Base-by-base conservation (phyloP, 2,329 filamentous ascomycete genomes). In the Pyrenophora teres region DNA sequence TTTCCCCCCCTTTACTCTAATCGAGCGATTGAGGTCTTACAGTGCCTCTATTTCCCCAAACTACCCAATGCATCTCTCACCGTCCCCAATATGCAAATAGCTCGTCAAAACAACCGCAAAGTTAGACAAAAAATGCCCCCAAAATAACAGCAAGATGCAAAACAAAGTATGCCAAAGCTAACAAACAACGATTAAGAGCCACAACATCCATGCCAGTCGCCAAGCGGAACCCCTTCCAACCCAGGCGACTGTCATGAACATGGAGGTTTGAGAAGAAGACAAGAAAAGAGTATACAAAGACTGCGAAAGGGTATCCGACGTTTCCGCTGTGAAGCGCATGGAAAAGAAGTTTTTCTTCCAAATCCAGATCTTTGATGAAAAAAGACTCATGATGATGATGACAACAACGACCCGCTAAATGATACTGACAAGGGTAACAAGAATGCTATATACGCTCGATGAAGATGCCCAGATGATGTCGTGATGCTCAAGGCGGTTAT, bases 251-350 rank as follows among this genome's bases (percentile, higher is more conserved):
- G 13, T 13, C 8, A 19, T 37, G 19, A 37, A 37, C 10, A 27
- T 21, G 19, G 46, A 18, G 10, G 36, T 12, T 19, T 13, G 9
- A 18, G 9, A 27, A 7, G 44, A 43, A 40, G 32, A 43, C 3
- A 21, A 21, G 3, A 21, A 21, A 21, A 21, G 19, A 21, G 19
- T 21, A 38, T 21, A 39, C 41, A 62, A 47, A 37, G 50, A 63
- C 60, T 62, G 62, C 43, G 61, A 50, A 31, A 51, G 64, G 68
- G 68, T 71, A 71, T 71, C 67, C 67, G 62, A 69, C 62, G 65
- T 57, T 65, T 54, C 66, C 64, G 64, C 68, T 57, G 65, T 56
- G 65, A 68, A 68, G 68, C 65, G 63, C 56, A 56, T 57, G 59
- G 53, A 57, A 60, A 43, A 32, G 10, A 21, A 21, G 19, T 21